Conservation (phyloP, 148 eudicot genomes). For the Rhododendron henanense region DNA sequence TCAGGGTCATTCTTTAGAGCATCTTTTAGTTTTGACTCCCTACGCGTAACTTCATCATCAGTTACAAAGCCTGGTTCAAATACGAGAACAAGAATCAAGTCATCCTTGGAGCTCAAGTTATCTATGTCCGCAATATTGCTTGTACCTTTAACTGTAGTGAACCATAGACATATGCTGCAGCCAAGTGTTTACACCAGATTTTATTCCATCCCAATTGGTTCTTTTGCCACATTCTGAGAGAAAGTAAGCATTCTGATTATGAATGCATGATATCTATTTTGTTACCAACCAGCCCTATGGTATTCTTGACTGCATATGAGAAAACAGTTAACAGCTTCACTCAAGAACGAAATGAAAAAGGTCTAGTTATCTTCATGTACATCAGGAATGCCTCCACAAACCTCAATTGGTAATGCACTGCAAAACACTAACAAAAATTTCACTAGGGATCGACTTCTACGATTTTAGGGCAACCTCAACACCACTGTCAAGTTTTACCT, state of each 20-base stretch:
- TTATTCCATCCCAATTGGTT: neutral
- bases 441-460: neutral
- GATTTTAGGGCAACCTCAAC: neutral
- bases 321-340: neutral
- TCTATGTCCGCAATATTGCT: neutral
- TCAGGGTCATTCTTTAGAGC: conserved; percentile 54
- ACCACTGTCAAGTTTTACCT: neutral
- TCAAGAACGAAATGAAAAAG: neutral
- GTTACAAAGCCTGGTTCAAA: conserved; percentile 67
- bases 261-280: neutral
- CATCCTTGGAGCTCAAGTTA: conserved; percentile 1
- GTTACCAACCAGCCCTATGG: neutral
- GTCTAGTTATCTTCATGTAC: neutral
- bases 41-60: conserved; percentile 69
- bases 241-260: neutral
- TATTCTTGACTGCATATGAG: neutral
- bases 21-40: conserved; percentile 55
- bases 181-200: neutral
- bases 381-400: neutral
- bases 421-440: neutral
- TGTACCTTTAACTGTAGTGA: neutral
- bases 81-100: neutral
- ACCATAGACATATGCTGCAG: neutral
- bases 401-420: neutral
- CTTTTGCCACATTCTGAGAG: neutral